Percentiles rank a stretch among this genome's conserved stretches.
Evolutionary conservation across 805 yeast species (phyloP).

Genomic region (Metschnikowia proteae): DNA sequence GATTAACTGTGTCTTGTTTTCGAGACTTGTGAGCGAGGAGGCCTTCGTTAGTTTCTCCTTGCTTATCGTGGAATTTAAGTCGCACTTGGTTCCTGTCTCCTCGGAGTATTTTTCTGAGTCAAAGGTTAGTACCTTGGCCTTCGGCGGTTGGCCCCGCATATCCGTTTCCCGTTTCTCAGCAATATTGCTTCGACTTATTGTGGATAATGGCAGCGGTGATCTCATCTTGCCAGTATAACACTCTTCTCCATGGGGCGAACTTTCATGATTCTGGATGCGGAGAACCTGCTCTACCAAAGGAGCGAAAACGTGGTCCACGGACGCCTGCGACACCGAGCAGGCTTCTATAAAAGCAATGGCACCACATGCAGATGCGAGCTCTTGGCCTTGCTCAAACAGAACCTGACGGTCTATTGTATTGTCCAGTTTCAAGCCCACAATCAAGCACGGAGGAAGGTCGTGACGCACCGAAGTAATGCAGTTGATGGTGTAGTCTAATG

Average conservation of each 20-base stretch:
- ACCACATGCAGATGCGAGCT: constrained; percentile 24
- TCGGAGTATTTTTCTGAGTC: neutral
- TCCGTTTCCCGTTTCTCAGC: neutral
- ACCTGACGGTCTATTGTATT: constrained; percentile 26
- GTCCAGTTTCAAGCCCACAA: constrained; percentile 33
- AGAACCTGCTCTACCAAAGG: constrained; percentile 21
- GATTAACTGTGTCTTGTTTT: neutral
- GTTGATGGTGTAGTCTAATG: constrained; percentile 27
- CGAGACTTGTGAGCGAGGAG: neutral
- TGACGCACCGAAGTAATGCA: constrained; percentile 22
- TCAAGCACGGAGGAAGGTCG: constrained; percentile 27
- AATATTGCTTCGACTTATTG: neutral
- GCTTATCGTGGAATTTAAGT: neutral
- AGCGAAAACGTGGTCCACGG: constrained; percentile 28
- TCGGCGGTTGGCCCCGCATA: neutral
- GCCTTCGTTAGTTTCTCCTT: constrained; percentile 1
- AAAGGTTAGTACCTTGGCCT: neutral
- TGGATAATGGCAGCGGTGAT: neutral
- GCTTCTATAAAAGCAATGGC: constrained; percentile 31
- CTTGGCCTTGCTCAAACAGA: constrained; percentile 25
- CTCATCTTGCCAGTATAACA: neutral
- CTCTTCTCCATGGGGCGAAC: neutral
- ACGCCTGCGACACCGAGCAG: constrained; percentile 19
- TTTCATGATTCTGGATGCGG: constrained; percentile 1
- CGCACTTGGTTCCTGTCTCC: neutral